These are phyloP conservation scores for Syncephalastrum sp. DNA, from an alignment of 371 early-diverging fungal genomes.

Conservation along the genomic window DNA sequence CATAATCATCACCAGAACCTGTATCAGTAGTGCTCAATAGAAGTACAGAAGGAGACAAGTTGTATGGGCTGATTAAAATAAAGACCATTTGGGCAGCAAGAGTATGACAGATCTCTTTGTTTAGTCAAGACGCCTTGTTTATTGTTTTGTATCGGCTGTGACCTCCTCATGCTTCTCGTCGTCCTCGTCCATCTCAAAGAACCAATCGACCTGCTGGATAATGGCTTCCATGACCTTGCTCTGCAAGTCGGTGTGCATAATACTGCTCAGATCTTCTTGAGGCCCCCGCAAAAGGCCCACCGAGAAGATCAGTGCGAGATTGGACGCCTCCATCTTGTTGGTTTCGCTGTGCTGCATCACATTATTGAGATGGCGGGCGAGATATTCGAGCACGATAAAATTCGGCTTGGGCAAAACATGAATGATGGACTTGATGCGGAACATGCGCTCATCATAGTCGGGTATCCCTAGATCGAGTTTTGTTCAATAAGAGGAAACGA, in stretches of 20 bases:
- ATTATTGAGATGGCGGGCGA: conserved; percentile 69
- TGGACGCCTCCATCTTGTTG: conserved; percentile 89
- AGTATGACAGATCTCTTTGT: too few species aligned
- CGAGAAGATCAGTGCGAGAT: conserved; percentile 84
- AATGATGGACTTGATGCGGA: conserved; percentile 66
- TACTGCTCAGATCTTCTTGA: conserved; percentile 50
- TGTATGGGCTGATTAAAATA: too few species aligned
- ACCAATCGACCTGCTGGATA: conserved; percentile 63
- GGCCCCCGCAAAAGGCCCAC: conserved; percentile 54
- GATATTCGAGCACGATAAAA: conserved; percentile 66
- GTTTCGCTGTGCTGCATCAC: conserved; percentile 62
- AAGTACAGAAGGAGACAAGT: too few species aligned
- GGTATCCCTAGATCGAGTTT: conserved; percentile 45
- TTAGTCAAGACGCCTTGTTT: too few species aligned
- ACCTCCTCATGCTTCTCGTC: not conserved
- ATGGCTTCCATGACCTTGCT: conserved; percentile 57
- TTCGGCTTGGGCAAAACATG: conserved; percentile 70
- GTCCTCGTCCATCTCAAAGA: conserved; percentile 47
- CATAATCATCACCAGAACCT: too few species aligned
- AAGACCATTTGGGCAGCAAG: too few species aligned
- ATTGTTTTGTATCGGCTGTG: too few species aligned
- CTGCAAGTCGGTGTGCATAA: conserved; percentile 54
- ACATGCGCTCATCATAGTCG: conserved; percentile 76
- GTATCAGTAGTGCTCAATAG: too few species aligned
- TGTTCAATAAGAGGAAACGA: conserved; percentile 6